Evolutionary conservation across 2,329 filamentous ascomycete genomes (phyloP), one percentile per base, ranked within the genome.

Genomic region (Fusarium brevicatenulatum): DNA sequence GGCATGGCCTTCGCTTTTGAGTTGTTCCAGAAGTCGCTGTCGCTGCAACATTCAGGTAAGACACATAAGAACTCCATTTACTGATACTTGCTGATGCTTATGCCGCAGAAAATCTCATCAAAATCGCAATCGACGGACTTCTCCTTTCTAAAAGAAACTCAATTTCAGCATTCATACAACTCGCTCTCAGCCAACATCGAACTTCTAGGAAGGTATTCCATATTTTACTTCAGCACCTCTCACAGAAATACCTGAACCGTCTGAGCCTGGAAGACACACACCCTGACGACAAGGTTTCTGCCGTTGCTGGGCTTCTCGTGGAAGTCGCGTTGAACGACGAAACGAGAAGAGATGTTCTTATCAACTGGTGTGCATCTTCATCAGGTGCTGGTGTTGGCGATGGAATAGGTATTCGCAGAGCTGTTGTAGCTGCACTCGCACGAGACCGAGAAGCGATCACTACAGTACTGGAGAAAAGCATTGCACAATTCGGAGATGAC

Each of bases 401-500:
- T 61, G 86, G 87, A 1, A 82, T 91, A n/a, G 88, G 87, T 10
- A 89, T 94, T 56, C 88, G 92, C 42, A 88, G 93, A 69, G 91
- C 92, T 23, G 86, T 91, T 15, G 71, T 94, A 44, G 88, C 88
- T 32, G 86, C 86, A 13, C 79, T 93, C 25, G 85, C 86, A 16
- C 81, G 86, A 43, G 84, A 87, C 52, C 87, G 83, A 66, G 85
- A 86, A 2, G 82, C 82, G 25, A 82, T 94, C 5, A 82, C 86
- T 9, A 83, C 80, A 1, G 83, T 93, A 40, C 80, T 95, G 63
- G 90, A 95, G 76, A 93, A 90, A 77, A 89, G 87, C 54, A 83
- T 97, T 54, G 85, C 85, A 43, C 89, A 92, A 54, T 97, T 98
- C 80, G 93, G 94, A 2, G 95, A 98, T 76, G 90, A 92, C 55